Evolutionary conservation across 345 rosid species (phyloP).

Genomic region (Cardamine occulta): DNA sequence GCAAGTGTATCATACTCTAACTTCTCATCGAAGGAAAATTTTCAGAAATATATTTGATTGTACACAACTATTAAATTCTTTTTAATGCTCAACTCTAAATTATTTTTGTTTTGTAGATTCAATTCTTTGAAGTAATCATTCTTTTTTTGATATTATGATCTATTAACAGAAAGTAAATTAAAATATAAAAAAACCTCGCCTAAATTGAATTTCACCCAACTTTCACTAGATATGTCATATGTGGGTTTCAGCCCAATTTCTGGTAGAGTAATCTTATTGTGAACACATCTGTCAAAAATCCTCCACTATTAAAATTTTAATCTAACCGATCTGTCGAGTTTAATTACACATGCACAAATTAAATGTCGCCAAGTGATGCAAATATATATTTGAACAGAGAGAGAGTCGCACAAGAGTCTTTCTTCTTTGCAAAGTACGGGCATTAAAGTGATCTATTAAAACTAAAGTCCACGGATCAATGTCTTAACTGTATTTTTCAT

Average conservation of each 20-base stretch:
- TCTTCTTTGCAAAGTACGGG: not conserved
- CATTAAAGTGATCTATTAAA: constrained; percentile 35
- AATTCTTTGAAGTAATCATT: too few species aligned
- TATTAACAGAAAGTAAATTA: not conserved
- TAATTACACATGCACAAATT: constrained; percentile 22
- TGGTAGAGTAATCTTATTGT: not conserved
- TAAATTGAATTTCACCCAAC: constrained; percentile 8
- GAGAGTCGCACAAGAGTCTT: constrained; percentile 20
- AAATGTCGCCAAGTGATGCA: constrained; percentile 39
- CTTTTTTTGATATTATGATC: too few species aligned
- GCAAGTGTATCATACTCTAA: not conserved
- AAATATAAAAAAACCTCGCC: not conserved
- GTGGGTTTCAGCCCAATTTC: constrained; percentile 16
- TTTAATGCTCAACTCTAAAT: too few species aligned
- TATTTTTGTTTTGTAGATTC: not conserved
- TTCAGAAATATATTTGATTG: not conserved
- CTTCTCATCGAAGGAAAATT: not conserved
- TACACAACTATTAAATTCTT: not conserved
- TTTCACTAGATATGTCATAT: not conserved
- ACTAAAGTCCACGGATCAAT: constrained; percentile 45
- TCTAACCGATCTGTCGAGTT: not conserved
- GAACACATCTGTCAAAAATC: constrained; percentile 19
- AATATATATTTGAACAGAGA: constrained; percentile 16
- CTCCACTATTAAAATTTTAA: not conserved
- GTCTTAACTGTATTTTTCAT: constrained; percentile 53